Evolutionary conservation across 768 basidiomycete species (phyloP).

Genomic region (Amanita exitialis): DNA sequence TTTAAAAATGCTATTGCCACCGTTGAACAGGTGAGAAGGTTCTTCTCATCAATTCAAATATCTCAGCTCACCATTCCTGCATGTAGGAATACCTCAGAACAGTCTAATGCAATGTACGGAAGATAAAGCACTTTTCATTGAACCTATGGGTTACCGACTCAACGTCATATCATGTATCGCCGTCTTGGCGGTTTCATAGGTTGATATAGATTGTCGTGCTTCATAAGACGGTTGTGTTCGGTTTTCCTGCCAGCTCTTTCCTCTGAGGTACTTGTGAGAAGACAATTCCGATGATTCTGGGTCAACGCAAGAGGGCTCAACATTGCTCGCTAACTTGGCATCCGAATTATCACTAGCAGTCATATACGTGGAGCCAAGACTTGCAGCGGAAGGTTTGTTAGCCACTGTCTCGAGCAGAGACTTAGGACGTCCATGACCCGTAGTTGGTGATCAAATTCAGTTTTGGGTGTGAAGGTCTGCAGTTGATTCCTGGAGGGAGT

Average conservation of each 20-base stretch:
- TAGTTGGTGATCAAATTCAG: background rate
- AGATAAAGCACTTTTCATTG: background rate
- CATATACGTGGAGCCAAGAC: no score
- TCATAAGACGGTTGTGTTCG: background rate
- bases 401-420: background rate
- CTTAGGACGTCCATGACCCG: background rate
- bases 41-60: background rate
- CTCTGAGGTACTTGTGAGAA: background rate
- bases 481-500: conserved; percentile 22
- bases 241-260: background rate
- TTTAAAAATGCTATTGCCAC: conserved; percentile 63
- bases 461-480: conserved; percentile 18
- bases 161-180: background rate
- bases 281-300: background rate
- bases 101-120: conserved; percentile 24
- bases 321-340: background rate
- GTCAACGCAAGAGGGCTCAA: background rate
- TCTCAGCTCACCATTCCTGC: background rate
- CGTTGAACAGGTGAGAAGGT: conserved; percentile 51
- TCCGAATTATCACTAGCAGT: conserved; percentile 2
- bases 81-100: conserved; percentile 55
- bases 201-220: conserved; percentile 4
- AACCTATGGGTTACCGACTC: background rate
- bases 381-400: background rate
- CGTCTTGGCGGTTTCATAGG: conserved; percentile 3